Conservation (phyloP, 2,329 filamentous ascomycete genomes). For the Apiospora marii region DNA sequence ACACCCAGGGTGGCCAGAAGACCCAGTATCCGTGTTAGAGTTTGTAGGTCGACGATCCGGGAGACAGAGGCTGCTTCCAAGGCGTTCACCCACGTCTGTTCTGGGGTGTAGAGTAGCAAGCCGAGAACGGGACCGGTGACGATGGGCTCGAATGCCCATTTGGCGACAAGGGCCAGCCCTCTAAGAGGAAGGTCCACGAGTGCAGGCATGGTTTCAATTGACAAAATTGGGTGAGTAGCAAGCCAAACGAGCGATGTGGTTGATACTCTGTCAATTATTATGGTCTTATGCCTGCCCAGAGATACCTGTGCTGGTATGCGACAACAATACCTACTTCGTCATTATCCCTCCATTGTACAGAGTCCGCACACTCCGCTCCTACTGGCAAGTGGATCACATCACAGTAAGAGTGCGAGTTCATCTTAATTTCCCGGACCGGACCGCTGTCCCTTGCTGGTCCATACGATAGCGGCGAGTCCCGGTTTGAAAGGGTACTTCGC, state of each 20-base stretch:
- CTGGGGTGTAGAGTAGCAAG: conserved; percentile 5
- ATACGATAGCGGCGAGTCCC: not conserved
- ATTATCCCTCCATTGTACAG: no score
- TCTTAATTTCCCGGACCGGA: not conserved
- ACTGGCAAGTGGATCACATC: not conserved
- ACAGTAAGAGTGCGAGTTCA: not conserved
- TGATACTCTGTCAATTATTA: not conserved
- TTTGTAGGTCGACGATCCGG: not conserved
- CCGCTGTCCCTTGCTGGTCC: not conserved
- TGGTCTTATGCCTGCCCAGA: not conserved
- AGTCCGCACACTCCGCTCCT: not conserved
- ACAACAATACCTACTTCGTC: not conserved
- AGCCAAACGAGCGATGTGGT: no score
- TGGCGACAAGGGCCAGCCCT: not conserved
- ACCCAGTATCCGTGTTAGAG: not conserved
- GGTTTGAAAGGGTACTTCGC: not conserved
- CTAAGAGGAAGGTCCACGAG: not conserved
- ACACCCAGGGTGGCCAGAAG: conserved; percentile 23
- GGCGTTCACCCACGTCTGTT: conserved; percentile 4
- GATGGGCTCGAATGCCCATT: not conserved
- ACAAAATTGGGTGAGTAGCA: no score
- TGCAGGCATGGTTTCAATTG: not conserved
- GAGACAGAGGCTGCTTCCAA: not conserved
- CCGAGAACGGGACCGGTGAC: conserved; percentile 7
- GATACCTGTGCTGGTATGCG: not conserved